A percentile compares a stretch with the other conserved stretches of the same genome.
Conservation (phyloP, 2,329 filamentous ascomycete species). For the Phaeosphaeria sp. region DNA sequence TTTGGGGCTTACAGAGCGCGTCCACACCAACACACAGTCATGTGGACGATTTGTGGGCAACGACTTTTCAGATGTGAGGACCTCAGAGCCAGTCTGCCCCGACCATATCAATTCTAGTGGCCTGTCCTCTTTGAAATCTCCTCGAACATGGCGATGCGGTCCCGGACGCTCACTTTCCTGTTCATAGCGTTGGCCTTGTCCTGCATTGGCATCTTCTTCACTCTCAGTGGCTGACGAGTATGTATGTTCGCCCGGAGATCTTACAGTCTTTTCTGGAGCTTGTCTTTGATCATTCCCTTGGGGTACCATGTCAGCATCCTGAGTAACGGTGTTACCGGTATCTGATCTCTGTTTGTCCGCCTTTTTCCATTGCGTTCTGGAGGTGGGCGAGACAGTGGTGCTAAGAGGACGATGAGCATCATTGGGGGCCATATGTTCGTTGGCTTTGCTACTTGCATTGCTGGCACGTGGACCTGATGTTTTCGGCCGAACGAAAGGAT, state of each 20-base stretch:
- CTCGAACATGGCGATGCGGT: constrained; percentile 32
- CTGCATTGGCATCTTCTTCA: constrained; percentile 12
- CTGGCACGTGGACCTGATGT: neutral
- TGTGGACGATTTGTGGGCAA: neutral
- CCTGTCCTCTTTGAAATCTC: constrained; percentile 13
- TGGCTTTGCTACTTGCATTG: neutral
- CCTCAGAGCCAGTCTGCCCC: neutral
- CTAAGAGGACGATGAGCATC: neutral
- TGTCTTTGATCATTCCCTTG: neutral
- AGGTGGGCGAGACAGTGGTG: neutral
- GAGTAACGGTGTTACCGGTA: neutral
- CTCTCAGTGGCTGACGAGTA: constrained; percentile 27
- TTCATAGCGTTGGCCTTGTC: neutral
- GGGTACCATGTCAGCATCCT: neutral
- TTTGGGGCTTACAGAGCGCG: neutral
- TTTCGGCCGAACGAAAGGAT: neutral
- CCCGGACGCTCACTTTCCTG: constrained; percentile 15
- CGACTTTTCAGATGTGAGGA: neutral
- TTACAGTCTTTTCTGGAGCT: constrained; percentile 22
- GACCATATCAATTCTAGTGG: neutral
- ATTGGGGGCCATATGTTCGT: neutral
- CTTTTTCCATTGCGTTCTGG: neutral
- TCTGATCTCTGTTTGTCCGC: neutral
- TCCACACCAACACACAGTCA: neutral
- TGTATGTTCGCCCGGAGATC: constrained; percentile 13